Conservation (phyloP, 768 basidiomycete species). For the Tylopilus rubrobrunneus region DNA sequence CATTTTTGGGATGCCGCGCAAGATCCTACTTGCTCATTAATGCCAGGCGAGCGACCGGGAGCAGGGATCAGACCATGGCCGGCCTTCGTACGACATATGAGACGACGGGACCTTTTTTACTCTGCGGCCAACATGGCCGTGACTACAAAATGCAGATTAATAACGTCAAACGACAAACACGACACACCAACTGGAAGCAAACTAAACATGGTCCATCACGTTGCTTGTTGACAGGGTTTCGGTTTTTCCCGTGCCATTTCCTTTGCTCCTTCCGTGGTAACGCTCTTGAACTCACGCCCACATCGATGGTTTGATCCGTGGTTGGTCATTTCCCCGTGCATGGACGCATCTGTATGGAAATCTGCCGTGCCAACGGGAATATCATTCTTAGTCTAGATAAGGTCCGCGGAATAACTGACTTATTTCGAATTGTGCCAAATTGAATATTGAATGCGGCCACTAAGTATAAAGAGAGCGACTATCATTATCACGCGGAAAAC, state of each 20-base stretch:
- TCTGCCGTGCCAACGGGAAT: background rate
- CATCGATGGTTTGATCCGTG: too few relatives aligned
- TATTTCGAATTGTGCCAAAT: background rate
- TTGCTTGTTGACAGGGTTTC: too few relatives aligned
- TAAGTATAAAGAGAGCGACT: background rate
- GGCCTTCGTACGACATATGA: background rate
- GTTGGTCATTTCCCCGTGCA: too few relatives aligned
- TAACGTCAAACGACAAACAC: too few relatives aligned
- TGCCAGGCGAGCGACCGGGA: background rate
- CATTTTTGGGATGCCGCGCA: background rate
- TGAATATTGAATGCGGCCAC: background rate
- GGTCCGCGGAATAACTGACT: too few relatives aligned
- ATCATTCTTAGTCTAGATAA: background rate
- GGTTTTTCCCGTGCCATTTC: background rate
- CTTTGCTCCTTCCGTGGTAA: background rate
- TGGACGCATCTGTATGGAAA: background rate
- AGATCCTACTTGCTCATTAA: background rate
- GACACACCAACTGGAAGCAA: too few relatives aligned
- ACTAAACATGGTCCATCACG: too few relatives aligned
- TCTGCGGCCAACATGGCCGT: too few relatives aligned
- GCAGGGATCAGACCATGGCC: too few relatives aligned
- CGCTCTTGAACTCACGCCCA: too few relatives aligned
- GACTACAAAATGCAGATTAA: too few relatives aligned
- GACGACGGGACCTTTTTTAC: too few relatives aligned
- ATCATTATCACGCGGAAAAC: background rate